Percentiles rank a stretch among this genome's conserved stretches.
These are phyloP conservation scores for Fomitopsis serialis DNA, from an alignment of 768 basidiomycete genomes.

Conservation along the genomic window DNA sequence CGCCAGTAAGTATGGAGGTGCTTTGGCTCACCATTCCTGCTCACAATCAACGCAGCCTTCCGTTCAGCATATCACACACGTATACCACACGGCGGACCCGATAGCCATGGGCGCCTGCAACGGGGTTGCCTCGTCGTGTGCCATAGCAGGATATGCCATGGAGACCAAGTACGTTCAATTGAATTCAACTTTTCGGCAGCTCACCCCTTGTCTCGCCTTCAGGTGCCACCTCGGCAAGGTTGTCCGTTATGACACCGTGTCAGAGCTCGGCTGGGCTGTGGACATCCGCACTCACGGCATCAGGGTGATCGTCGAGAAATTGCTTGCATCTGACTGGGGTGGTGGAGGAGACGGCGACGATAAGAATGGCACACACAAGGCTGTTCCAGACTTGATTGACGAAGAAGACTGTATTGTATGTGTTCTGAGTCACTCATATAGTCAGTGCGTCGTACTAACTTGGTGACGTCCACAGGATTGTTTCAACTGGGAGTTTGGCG, in stretches of 20 bases:
- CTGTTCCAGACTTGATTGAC: constrained; percentile 43
- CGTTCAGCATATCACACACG: constrained; percentile 67
- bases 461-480: constrained; percentile 48
- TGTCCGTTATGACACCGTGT: constrained; percentile 82
- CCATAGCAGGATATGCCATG: constrained; percentile 81
- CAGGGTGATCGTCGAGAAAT: constrained; percentile 60
- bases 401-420: constrained; percentile 64
- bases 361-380: constrained; percentile 21
- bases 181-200: not conserved
- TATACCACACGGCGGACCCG: constrained; percentile 93
- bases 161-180: constrained; percentile 48
- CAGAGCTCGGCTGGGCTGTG: constrained; percentile 73
- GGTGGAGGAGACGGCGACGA: constrained; percentile 25
- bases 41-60: not conserved
- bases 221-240: constrained; percentile 87
- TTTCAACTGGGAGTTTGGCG: constrained; percentile 65
- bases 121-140: constrained; percentile 72
- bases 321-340: constrained; percentile 49
- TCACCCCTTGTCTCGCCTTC: not conserved
- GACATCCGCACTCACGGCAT: constrained; percentile 70
- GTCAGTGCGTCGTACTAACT: not conserved
- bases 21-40: not conserved
- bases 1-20: constrained; percentile 50
- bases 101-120: constrained; percentile 84
- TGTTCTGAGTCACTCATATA: not conserved